Evolutionary conservation across 768 basidiomycete species (phyloP).

Genomic region (Suillus americanus): DNA sequence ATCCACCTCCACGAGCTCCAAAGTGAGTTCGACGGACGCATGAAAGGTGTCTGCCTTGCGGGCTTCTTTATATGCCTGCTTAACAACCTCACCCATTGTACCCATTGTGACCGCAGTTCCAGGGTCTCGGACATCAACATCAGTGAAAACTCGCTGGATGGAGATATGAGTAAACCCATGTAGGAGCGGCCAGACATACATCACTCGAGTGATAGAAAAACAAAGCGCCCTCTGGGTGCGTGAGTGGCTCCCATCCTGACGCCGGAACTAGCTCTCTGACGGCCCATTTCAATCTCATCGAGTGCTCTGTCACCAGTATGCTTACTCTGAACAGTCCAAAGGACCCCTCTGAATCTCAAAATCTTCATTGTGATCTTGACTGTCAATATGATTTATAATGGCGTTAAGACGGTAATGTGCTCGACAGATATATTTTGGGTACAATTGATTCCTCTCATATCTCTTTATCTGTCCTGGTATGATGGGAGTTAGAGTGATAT

Average conservation of each 20-base stretch:
- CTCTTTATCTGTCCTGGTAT: neutral
- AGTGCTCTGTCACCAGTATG: neutral
- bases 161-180: neutral
- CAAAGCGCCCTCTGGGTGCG: slow-evolving; percentile 55
- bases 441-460: neutral
- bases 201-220: slow-evolving; percentile 47
- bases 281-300: neutral
- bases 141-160: slow-evolving; percentile 43
- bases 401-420: neutral
- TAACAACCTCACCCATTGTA: neutral
- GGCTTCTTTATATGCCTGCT: neutral
- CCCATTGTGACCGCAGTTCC: neutral
- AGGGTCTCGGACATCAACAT: neutral
- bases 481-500: neutral
- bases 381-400: neutral
- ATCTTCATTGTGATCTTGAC: neutral
- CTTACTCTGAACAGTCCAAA: slow-evolving; percentile 1
- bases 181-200: slow-evolving; percentile 26
- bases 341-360: neutral
- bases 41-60: neutral
- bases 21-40: neutral
- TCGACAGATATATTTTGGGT: neutral
- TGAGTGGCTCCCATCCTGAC: slow-evolving; percentile 37
- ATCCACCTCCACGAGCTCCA: neutral
- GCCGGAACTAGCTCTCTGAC: neutral